Evolutionary conservation across 192 early-diverging fungal species (phyloP), one percentile per base, ranked within the genome.

Genomic region (Haplosporangium gracile): DNA sequence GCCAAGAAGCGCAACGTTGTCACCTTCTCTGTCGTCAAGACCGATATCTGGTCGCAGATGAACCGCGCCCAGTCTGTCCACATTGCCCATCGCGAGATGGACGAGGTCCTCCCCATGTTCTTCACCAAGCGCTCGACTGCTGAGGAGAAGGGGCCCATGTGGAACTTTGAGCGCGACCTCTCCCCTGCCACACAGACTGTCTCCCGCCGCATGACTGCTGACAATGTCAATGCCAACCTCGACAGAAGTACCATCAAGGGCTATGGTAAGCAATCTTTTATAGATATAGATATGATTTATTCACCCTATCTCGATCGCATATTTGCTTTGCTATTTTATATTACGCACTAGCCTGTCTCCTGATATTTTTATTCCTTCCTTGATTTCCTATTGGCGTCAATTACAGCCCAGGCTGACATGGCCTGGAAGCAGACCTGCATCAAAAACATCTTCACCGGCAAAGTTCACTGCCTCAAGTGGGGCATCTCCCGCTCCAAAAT

Each of bases 371-470:
- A 15, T 70, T 75, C 22, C 39, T 71, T 34, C 38, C 1, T 55
- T 71, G 57, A n/a, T 26, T 6, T 57, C 34, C 49, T 24, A 51
- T 22, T 47, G 36, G 20, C 39, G 15, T 51, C 4, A 49, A 73
- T 49, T 47, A 57, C 55, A 83, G 82, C 82, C 65, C 82, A 83
- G 49, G 82, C 82, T 10, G 39, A 77, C 55, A 78, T 83, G 82
- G 42, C 76, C 38, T 83, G 82, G 82, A 78, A 68, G 68, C 82
- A 83, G 76, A 83, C 76, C 18, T 83, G 82, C 76, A 68, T 83
- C 72, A 83, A 75, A 51, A 75, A 75, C 82, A 78, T 83, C 65
- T 78, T 83, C 65, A 83, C 76, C 20, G 82, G 82, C 38, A 78
- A 75, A 7, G 74, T 83, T 72, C 22, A 75, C 76, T 83, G 82